Conservation (phyloP, 768 basidiomycete genomes). For the Neoboletus subvelutipes region DNA sequence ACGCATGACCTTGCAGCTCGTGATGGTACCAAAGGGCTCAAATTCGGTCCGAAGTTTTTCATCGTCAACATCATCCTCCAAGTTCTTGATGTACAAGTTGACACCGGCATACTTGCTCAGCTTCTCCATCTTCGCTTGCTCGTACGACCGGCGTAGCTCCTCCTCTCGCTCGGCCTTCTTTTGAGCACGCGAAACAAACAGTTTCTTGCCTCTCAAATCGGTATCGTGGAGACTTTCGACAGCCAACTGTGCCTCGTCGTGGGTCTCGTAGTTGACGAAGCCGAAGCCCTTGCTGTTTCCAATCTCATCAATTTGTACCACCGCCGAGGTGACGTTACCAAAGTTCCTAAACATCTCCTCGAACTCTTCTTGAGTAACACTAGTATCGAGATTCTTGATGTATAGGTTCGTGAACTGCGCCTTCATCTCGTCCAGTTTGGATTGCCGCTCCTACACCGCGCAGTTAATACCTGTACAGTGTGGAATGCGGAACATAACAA, state of each 20-base stretch:
- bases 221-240: conserved; percentile 87
- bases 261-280: conserved; percentile 93
- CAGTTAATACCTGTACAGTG: neutral
- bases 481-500: conserved; percentile 13
- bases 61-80: conserved; percentile 97
- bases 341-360: conserved; percentile 72
- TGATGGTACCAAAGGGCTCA: conserved; percentile 95
- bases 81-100: conserved; percentile 99
- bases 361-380: conserved; percentile 85
- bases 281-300: conserved; percentile 97
- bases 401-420: conserved; percentile 98
- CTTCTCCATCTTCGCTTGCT: conserved; percentile 96
- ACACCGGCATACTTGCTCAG: conserved; percentile 98
- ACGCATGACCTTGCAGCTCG: conserved; percentile 98
- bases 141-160: conserved; percentile 89
- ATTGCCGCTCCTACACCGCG: conserved; percentile 78
- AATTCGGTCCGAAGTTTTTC: conserved; percentile 96
- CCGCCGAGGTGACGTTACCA: conserved; percentile 86
- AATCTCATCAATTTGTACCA: conserved; percentile 79
- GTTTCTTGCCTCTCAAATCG: conserved; percentile 82
- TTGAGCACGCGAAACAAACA: conserved; percentile 95
- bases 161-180: conserved; percentile 99
- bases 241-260: conserved; percentile 89
- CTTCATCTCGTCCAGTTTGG: conserved; percentile 97
- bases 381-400: conserved; percentile 92